Conservation (phyloP, 306 rosid genomes). For the Dalbergia oliveri region DNA sequence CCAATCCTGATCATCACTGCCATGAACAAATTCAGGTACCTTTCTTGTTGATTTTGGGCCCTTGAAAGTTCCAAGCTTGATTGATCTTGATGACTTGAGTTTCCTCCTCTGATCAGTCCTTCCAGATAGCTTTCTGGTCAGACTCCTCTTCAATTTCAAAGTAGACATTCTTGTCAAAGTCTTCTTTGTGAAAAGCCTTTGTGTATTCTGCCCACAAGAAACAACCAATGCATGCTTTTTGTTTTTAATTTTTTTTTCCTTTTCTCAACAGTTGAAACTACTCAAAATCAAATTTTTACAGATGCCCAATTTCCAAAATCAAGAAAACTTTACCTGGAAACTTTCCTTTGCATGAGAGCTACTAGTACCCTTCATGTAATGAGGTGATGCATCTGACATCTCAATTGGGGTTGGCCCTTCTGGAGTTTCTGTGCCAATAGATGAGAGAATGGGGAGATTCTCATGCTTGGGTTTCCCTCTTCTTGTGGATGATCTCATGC, state of each 20-base stretch:
- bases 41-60: conserved; percentile 46
- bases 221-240: conserved; percentile 28
- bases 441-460: conserved; percentile 39
- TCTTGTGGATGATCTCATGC: conserved; percentile 57
- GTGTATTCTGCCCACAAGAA: conserved; percentile 59
- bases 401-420: conserved; percentile 44
- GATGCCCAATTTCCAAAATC: conserved; percentile 22
- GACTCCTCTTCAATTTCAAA: conserved; percentile 60
- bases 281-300: conserved; percentile 24
- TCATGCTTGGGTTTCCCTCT: conserved; percentile 46
- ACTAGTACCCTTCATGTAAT: conserved; percentile 63
- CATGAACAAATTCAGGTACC: conserved; percentile 47
- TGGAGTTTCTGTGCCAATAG: conserved; percentile 42
- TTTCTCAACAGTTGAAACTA: conserved; percentile 8
- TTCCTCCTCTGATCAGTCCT: conserved; percentile 56
- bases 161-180: conserved; percentile 63
- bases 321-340: conserved; percentile 59
- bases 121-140: conserved; percentile 61
- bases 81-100: conserved; percentile 57
- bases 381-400: conserved; percentile 55
- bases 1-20: conserved; percentile 37
- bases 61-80: conserved; percentile 43
- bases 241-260: not conserved
- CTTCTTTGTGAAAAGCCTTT: conserved; percentile 50
- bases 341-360: conserved; percentile 66